These are phyloP conservation scores for Solanum aculeatissimum DNA, from an alignment of 305 asterid species.

Conservation along the genomic window DNA sequence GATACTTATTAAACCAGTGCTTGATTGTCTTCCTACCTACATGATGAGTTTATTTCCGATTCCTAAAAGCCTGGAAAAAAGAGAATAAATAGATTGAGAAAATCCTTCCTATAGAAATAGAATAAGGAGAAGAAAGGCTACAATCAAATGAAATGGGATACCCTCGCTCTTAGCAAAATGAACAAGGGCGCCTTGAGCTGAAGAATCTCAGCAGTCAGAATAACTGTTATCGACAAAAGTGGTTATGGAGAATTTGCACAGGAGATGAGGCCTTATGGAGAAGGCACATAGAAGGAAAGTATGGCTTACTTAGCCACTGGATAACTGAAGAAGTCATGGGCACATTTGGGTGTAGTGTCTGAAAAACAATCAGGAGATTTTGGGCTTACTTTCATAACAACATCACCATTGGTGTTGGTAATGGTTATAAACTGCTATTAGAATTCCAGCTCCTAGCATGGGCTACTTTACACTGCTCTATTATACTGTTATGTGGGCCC, in stretches of 20 bases:
- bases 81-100: neutral
- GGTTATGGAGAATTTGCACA: neutral
- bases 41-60: neutral
- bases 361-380: neutral
- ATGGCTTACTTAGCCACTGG: neutral
- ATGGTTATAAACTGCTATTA: neutral
- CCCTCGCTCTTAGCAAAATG: neutral
- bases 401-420: neutral
- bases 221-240: neutral
- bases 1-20: neutral
- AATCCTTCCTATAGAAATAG: neutral
- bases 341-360: neutral
- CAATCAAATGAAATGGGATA: neutral
- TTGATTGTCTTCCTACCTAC: neutral
- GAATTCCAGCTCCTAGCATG: neutral
- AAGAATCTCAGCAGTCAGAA: neutral
- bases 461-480: neutral
- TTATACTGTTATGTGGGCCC: neutral
- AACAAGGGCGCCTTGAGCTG: neutral
- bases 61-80: neutral
- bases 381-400: neutral
- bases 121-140: neutral
- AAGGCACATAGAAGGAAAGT: neutral
- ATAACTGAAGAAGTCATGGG: neutral
- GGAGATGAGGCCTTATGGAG: neutral